phyloP scores from a whole-genome alignment of 352 stramenopile genomes.

The Pythium rhizo-oryzae region DNA sequence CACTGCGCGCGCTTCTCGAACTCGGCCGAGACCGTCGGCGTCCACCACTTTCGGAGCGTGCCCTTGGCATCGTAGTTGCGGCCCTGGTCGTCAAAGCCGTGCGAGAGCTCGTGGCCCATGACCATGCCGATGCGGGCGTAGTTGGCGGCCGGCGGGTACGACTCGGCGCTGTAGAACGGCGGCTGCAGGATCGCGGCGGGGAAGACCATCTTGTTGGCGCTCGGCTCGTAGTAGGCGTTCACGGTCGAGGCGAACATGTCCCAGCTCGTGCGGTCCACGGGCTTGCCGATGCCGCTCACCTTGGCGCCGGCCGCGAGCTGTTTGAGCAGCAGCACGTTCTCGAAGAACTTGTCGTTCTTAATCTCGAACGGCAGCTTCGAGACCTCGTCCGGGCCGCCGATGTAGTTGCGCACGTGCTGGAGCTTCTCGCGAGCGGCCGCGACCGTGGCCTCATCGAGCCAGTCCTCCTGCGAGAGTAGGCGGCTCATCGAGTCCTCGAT shows the following conservation, averaged over 20 bases:
- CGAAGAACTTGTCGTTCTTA: slow-evolving; percentile 49
- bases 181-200: slow-evolving; percentile 93
- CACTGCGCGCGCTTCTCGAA: slow-evolving; percentile 62
- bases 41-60: slow-evolving; percentile 94
- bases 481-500: slow-evolving; percentile 85
- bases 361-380: slow-evolving; percentile 57
- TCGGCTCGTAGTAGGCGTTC: slow-evolving; percentile 85
- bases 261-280: slow-evolving; percentile 63
- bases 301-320: slow-evolving; percentile 33
- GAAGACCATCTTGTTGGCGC: slow-evolving; percentile 92
- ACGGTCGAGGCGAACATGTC: slow-evolving; percentile 93
- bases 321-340: slow-evolving; percentile 53
- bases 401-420: slow-evolving; percentile 79
- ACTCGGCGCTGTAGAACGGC: slow-evolving; percentile 69
- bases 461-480: slow-evolving; percentile 84
- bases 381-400: slow-evolving; percentile 56
- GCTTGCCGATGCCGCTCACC: slow-evolving; percentile 42
- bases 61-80: slow-evolving; percentile 85
- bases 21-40: slow-evolving; percentile 44
- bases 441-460: slow-evolving; percentile 88
- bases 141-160: slow-evolving; percentile 88
- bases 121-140: slow-evolving; percentile 93
- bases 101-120: slow-evolving; percentile 94
- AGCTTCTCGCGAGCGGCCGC: slow-evolving; percentile 89
- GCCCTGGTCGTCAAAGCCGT: slow-evolving; percentile 94